Evolutionary conservation across 1,284 basidiomycete genomes (phyloP), one percentile per base, ranked within the genome.

Genomic region (Rhodotorula sp.): DNA sequence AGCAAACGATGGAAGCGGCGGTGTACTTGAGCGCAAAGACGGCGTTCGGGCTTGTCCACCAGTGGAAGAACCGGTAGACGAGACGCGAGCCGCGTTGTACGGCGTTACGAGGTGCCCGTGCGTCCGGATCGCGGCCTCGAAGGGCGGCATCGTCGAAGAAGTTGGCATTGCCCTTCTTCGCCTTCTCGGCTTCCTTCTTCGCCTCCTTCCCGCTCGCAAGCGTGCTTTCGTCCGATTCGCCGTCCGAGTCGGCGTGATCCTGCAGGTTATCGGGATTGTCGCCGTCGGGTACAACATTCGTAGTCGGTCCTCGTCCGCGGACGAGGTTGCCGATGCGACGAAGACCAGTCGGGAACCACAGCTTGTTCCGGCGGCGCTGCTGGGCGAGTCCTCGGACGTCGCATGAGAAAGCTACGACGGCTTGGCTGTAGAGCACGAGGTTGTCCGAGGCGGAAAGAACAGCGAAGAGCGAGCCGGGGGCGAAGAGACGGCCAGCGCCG

Each of bases 11-110:
- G 0, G 84, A 84, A 11, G 87, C 77, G 24, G 87, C 67, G 0
- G 81, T 82, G 76, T 87, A 86, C 72, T 87, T 85, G 77, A 87
- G 80, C 0, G 84, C 83, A 74, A 86, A 89, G 69, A 84, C 71
- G 15, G 82, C 83, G 64, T 85, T 82, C 0, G 83, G 78, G 0
- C 82, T 83, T 64, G 78, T 80, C 26, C 78, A 77, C 83, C 84
- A 85, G 55, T 77, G 75, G 67, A 81, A 82, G n/a, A 81, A 46
- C 7, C 51, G 30, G 71, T 84, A 81, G 10, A 84, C 18, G 4
- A 63, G 55, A 65, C 81, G 77, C 69, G 81, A 81, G 4, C 81
- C 30, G 50, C 78, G 80, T 73, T 85, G 84, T 24, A 82, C 28
- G 1, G 74, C 66, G 71, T 84, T 85, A 26, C 79, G 78, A 4